Conservation (phyloP, 2,329 filamentous ascomycete genomes). For the Aspergillus quadricinctus region DNA sequence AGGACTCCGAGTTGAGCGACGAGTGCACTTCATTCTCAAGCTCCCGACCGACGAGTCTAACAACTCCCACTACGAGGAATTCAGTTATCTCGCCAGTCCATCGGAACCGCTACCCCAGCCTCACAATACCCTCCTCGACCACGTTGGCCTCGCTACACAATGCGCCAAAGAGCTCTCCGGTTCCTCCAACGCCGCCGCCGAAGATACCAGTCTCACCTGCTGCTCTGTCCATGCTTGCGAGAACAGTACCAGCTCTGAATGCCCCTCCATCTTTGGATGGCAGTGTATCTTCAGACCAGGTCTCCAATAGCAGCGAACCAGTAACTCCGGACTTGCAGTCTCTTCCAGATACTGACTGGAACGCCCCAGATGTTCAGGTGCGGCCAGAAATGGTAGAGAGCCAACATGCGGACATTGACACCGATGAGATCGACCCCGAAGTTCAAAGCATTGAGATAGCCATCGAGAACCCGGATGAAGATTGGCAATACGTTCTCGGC, state of each 20-base stretch:
- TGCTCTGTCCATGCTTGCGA: slow-evolving; percentile 66
- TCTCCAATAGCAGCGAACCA: slow-evolving; percentile 77
- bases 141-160: slow-evolving; percentile 55
- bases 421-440: slow-evolving; percentile 23
- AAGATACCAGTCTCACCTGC: slow-evolving; percentile 71
- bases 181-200: slow-evolving; percentile 47
- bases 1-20: slow-evolving; percentile 58
- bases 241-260: slow-evolving; percentile 68
- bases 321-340: slow-evolving; percentile 70
- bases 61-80: slow-evolving; percentile 37
- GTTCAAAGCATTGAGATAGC: slow-evolving; percentile 32
- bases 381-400: slow-evolving; percentile 28
- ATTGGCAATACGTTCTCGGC: slow-evolving; percentile 55
- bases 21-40: slow-evolving; percentile 47
- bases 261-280: slow-evolving; percentile 86
- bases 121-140: slow-evolving; percentile 57
- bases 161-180: slow-evolving; percentile 45
- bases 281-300: slow-evolving; percentile 81
- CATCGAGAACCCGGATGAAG: slow-evolving; percentile 40
- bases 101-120: slow-evolving; percentile 52
- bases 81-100: slow-evolving; percentile 36
- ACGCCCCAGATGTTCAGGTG: slow-evolving; percentile 32
- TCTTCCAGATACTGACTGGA: slow-evolving; percentile 60
- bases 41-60: slow-evolving; percentile 47
- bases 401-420: slow-evolving; percentile 21